Evolutionary conservation across 2,329 filamentous ascomycete species (phyloP).

Genomic region (Sodiomyces alkalinus): DNA sequence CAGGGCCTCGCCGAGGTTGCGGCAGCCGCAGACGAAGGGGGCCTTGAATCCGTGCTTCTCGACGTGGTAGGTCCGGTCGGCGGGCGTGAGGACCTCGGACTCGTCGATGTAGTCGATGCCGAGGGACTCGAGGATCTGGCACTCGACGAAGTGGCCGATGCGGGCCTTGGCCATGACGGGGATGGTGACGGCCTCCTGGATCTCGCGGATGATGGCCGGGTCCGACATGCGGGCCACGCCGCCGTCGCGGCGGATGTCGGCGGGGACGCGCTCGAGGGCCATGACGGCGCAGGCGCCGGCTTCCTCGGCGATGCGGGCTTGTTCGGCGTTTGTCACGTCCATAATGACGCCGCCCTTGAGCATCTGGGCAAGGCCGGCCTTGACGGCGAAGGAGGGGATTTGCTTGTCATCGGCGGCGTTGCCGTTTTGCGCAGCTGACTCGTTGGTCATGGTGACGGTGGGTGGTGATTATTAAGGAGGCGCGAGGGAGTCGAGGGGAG

Average conservation of each 20-base stretch:
- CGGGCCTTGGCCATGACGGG: conserved; percentile 98
- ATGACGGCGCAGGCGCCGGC: conserved; percentile 93
- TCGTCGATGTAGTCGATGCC: conserved; percentile 98
- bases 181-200: conserved; percentile 88
- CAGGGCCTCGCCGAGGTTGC: conserved; percentile 85
- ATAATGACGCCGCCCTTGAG: conserved; percentile 98
- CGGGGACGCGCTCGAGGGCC: conserved; percentile 93
- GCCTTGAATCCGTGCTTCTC: conserved; percentile 71
- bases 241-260: conserved; percentile 83
- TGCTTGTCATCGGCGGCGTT: conserved; percentile 6
- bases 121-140: conserved; percentile 90
- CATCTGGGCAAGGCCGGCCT: conserved; percentile 93
- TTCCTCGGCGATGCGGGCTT: conserved; percentile 94
- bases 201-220: conserved; percentile 85
- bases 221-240: conserved; percentile 97
- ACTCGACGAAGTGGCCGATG: conserved; percentile 96
- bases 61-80: conserved; percentile 81
- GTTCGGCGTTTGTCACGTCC: conserved; percentile 89
- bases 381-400: conserved; percentile 59
- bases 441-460: conserved; percentile 2
- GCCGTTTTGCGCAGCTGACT: conserved; percentile 5
- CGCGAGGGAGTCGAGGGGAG: no score
- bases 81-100: conserved; percentile 91
- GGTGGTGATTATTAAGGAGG: neutral
- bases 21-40: conserved; percentile 93